Conservation (phyloP, 2,329 filamentous ascomycete species). For the Cordyceps fumosorosea region DNA sequence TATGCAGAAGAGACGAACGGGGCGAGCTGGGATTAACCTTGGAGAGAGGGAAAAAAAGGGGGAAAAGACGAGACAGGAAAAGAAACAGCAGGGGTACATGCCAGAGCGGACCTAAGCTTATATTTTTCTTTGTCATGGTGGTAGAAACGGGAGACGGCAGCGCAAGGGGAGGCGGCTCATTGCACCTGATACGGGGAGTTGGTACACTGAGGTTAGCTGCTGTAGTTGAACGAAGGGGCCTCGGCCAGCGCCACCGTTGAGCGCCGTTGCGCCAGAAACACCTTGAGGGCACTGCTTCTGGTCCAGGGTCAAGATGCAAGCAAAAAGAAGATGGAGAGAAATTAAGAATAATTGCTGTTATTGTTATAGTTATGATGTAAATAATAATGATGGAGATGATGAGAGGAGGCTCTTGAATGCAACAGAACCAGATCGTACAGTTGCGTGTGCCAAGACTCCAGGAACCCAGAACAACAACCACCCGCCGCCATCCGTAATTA, state of each 20-base stretch:
- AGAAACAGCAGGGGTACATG: background rate
- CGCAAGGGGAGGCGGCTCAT: background rate
- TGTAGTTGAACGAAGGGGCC: background rate
- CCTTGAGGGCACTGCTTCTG: too few species aligned
- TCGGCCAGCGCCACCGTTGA: background rate
- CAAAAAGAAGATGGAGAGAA: too few species aligned
- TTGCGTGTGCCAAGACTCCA: background rate
- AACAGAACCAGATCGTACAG: too few species aligned
- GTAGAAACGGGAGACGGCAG: background rate
- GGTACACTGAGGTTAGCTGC: too few species aligned
- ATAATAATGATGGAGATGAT: too few species aligned
- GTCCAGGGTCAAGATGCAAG: too few species aligned
- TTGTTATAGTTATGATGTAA: too few species aligned
- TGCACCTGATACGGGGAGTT: background rate
- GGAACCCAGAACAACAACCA: background rate
- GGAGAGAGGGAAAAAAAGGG: background rate
- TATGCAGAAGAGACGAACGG: background rate
- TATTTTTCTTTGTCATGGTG: background rate
- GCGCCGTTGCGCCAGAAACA: too few species aligned
- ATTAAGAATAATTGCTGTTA: too few species aligned
- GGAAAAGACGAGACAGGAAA: background rate
- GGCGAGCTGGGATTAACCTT: background rate
- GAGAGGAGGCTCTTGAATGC: too few species aligned
- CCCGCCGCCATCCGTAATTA: background rate
- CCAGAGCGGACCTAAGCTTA: constrained; percentile 7